Evolutionary conservation across 495 filamentous ascomycete species (phyloP).

Genomic region (Penicillium ochrochloron): DNA sequence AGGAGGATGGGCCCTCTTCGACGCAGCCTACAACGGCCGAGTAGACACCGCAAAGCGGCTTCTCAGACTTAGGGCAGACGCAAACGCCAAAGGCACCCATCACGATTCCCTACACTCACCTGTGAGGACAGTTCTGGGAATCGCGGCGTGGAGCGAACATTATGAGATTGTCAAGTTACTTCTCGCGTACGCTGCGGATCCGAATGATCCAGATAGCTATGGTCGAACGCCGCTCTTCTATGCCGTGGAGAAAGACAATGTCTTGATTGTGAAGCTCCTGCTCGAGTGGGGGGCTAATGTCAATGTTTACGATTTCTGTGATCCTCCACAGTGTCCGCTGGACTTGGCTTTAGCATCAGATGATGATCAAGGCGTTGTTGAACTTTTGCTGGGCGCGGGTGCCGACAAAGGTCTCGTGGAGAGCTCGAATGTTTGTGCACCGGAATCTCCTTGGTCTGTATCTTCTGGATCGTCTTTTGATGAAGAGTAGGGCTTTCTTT

Average conservation of each 20-base stretch:
- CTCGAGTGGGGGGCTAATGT: not conserved
- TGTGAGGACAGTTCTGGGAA: not conserved
- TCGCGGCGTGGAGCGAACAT: not conserved
- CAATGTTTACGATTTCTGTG: not conserved
- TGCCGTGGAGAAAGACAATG: not conserved
- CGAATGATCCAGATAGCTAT: not conserved
- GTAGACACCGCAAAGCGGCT: not conserved
- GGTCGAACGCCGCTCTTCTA: not conserved
- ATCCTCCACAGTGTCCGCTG: not conserved
- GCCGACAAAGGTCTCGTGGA: not conserved
- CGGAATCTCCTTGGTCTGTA: not conserved
- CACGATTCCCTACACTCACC: not conserved
- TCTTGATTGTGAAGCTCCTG: not conserved
- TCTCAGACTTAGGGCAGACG: not conserved
- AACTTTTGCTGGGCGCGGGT: not conserved
- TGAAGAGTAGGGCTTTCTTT: not conserved
- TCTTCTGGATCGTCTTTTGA: not conserved
- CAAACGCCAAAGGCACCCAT: not conserved
- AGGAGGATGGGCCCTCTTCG: not conserved
- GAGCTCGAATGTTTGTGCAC: not conserved
- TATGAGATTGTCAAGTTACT: not conserved
- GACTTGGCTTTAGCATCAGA: not conserved
- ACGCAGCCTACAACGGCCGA: not conserved
- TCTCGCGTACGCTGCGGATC: not conserved
- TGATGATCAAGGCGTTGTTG: not conserved